phyloP scores from a whole-genome alignment of 495 filamentous ascomycete species.

The Cercophora samala region DNA sequence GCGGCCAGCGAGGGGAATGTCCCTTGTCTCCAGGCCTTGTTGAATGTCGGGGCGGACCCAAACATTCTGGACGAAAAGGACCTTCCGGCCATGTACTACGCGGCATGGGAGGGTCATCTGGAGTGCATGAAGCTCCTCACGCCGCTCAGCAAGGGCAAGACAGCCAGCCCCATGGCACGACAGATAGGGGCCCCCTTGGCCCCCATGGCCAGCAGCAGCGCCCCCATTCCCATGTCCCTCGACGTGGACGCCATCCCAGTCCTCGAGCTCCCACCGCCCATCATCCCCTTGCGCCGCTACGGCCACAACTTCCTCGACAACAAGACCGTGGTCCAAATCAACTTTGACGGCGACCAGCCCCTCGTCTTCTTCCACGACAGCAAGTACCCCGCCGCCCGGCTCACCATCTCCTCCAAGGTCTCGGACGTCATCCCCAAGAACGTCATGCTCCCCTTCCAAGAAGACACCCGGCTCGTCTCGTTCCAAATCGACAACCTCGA shows the following conservation, averaged over 20 bases:
- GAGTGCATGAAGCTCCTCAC: conserved; percentile 90
- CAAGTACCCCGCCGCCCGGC: conserved; percentile 89
- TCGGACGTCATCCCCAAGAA: conserved; percentile 96
- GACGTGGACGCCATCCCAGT: conserved; percentile 86
- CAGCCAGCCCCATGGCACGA: conserved; percentile 31
- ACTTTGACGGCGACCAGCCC: conserved; percentile 67
- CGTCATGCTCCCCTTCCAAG: conserved; percentile 90
- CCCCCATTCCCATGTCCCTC: conserved; percentile 62
- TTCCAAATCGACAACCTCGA: conserved; percentile 91
- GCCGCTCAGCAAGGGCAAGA: conserved; percentile 43
- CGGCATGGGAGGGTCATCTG: conserved; percentile 94
- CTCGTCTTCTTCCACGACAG: conserved; percentile 90
- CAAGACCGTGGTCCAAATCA: conserved; percentile 89
- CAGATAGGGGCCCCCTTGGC: conserved; percentile 33
- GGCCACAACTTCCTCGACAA: conserved; percentile 98
- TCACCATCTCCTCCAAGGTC: conserved; percentile 93
- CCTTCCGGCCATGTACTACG: conserved; percentile 94
- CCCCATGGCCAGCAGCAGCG: conserved; percentile 45
- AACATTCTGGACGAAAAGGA: conserved; percentile 86
- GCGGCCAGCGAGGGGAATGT: conserved; percentile 96
- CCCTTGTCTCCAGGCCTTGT: conserved; percentile 71
- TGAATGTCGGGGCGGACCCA: conserved; percentile 70
- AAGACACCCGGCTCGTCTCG: conserved; percentile 85
- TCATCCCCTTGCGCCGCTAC: conserved; percentile 89
- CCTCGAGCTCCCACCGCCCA: conserved; percentile 89